Percentiles rank a stretch among this genome's conserved stretches.
Evolutionary conservation across 2,329 filamentous ascomycete species (phyloP).

Genomic region (Westerdykella sp.): DNA sequence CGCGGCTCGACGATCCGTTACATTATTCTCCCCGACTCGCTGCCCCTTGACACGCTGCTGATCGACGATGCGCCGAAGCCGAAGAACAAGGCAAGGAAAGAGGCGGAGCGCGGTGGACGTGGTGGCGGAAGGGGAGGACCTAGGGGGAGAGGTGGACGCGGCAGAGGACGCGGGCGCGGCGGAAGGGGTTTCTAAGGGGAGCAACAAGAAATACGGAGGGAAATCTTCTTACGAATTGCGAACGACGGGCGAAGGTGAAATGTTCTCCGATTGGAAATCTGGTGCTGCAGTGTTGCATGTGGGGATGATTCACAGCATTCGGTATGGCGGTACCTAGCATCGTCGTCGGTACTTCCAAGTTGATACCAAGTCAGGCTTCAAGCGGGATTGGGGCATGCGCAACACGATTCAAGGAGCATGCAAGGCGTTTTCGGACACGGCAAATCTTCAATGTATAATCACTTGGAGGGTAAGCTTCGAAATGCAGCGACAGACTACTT

Average conservation of each 20-base stretch:
- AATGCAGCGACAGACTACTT: too few relatives aligned
- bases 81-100: conserved; percentile 99
- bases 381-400: background rate
- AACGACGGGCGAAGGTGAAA: background rate
- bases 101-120: conserved; percentile 51
- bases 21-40: conserved; percentile 90
- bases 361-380: background rate
- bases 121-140: conserved; percentile 47
- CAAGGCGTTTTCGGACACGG: background rate
- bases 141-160: conserved; percentile 41
- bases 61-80: conserved; percentile 97
- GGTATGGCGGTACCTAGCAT: background rate
- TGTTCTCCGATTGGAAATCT: background rate
- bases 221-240: background rate
- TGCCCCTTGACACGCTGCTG: conserved; percentile 89
- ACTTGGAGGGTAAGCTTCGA: too few relatives aligned
- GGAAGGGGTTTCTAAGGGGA: conserved; percentile 5
- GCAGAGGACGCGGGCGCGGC: conserved; percentile 40
- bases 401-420: background rate
- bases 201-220: background rate
- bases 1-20: conserved; percentile 94
- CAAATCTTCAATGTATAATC: background rate
- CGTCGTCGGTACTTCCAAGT: background rate
- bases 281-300: too few relatives aligned
- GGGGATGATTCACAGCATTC: background rate